These are phyloP conservation scores for Handroanthus guayacan DNA, from an alignment of 257 asterid genomes.

Conservation along the genomic window DNA sequence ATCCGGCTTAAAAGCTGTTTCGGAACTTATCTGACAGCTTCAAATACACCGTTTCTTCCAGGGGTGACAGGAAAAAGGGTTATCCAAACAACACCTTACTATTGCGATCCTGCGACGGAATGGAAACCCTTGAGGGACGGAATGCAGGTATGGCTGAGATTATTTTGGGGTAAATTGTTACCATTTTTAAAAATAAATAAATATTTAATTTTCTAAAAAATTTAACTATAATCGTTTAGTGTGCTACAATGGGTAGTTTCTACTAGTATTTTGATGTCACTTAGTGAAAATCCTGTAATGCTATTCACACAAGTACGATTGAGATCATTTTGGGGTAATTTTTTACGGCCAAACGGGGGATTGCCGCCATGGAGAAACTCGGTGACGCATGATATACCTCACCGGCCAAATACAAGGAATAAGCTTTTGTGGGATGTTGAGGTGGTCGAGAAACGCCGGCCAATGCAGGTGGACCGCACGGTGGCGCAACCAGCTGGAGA, in stretches of 20 bases:
- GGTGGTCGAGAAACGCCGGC: conserved; percentile 49
- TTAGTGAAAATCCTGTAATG: no score
- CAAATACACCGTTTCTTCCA: conserved; percentile 54
- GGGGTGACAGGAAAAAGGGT: conserved; percentile 60
- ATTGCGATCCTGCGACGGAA: conserved; percentile 45
- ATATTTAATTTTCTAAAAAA: no score
- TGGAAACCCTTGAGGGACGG: conserved; percentile 88
- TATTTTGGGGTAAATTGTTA: conserved; percentile 58
- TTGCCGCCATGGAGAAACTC: conserved; percentile 81
- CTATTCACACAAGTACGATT: conserved; percentile 47
- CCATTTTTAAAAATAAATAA: not conserved
- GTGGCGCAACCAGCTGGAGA: not conserved
- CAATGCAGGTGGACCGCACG: not conserved
- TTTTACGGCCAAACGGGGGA: conserved; percentile 71
- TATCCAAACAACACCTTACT: conserved; percentile 46
- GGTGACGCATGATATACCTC: conserved; percentile 70
- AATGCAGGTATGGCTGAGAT: conserved; percentile 59
- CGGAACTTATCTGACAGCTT: conserved; percentile 66
- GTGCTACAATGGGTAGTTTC: no score
- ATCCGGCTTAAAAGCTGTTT: conserved; percentile 63
- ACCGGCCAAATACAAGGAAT: conserved; percentile 43
- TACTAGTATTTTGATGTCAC: no score
- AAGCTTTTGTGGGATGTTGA: conserved; percentile 79
- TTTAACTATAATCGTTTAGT: no score
- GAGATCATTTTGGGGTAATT: conserved; percentile 58